Percentiles rank a stretch among this genome's conserved stretches.
Evolutionary conservation across 257 asterid species (phyloP).

Genomic region (Thymus quinquecostatus): DNA sequence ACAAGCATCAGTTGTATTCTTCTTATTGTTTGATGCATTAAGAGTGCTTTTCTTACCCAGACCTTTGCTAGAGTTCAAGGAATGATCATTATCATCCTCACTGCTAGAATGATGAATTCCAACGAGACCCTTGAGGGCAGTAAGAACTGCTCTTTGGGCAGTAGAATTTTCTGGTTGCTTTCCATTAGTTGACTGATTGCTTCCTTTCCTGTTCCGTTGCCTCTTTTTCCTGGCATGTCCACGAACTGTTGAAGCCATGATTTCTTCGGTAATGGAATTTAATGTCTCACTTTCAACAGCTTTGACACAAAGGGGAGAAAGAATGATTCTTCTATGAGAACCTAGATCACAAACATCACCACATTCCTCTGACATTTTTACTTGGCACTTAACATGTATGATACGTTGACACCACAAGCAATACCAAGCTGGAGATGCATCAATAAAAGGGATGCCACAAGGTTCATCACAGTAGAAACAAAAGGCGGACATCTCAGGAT

Average conservation of each 20-base stretch:
- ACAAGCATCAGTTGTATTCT: slow-evolving; percentile 38
- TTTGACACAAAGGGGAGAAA: slow-evolving; percentile 81
- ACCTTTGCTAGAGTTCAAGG: slow-evolving; percentile 35
- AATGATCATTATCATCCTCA: slow-evolving; percentile 41
- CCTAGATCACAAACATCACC: slow-evolving; percentile 84
- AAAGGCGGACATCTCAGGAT: slow-evolving; percentile 79
- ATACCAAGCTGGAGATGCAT: slow-evolving; percentile 86
- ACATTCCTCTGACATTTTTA: slow-evolving; percentile 75
- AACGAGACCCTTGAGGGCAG: slow-evolving; percentile 55
- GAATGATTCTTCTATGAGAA: slow-evolving; percentile 72
- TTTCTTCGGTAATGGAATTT: slow-evolving; percentile 56
- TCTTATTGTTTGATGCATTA: slow-evolving; percentile 44
- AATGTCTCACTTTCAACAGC: slow-evolving; percentile 53
- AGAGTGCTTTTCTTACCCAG: slow-evolving; percentile 44
- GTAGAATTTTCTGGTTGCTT: slow-evolving; percentile 50
- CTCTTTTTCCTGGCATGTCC: slow-evolving; percentile 64
- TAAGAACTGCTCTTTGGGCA: slow-evolving; percentile 51
- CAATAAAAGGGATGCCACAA: slow-evolving; percentile 78
- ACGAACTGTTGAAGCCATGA: slow-evolving; percentile 49
- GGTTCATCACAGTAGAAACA: slow-evolving; percentile 87
- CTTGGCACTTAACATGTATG: slow-evolving; percentile 83
- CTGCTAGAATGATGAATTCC: slow-evolving; percentile 45
- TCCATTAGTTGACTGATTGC: slow-evolving; percentile 42
- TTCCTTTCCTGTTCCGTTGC: slow-evolving; percentile 62
- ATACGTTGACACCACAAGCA: slow-evolving; percentile 88